Base-by-base conservation (phyloP, 805 yeast species). In the Blastobotrys attinorum region DNA sequence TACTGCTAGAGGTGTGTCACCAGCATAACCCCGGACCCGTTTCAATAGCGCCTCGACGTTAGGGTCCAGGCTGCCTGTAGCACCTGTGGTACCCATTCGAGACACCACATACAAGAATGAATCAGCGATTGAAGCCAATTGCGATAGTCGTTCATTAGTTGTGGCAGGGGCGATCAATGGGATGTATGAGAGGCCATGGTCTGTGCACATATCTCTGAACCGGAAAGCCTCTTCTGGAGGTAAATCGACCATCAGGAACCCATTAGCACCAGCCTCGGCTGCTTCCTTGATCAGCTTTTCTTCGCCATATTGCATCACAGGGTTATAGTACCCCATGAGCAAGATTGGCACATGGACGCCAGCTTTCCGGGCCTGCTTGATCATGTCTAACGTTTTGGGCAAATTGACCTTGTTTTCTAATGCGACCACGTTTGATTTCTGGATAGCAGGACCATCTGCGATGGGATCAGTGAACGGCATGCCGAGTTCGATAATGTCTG, bases 361-460 rank as follows among this genome's bases (percentile, higher is more conserved):
- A 27, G 71, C 75, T 3, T 65, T 67, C 67, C 99, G 77, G 25
- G 97, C 97, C 53, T 75, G 60, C 46, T 69, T 65, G 21, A 92
- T 85, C 37, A 86, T 60, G 13, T 83, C 88, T 47, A 92, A 66
- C 51, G 87, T 79, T 57, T 72, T 70, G 5, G 68, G 61, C 50
- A 87, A 79, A 23, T 87, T 81, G 47, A 88, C 76, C 11, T 95
- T 95, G 56, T 92, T 90, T 21, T 76, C 72, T 50, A 92, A 72
- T 16, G 98, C 92, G n/a, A 64, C 46, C 43, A 58, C 52, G 67
- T 89, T 89, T 31, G 97, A 87, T 27, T 70, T 79, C 68, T 92
- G 98, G 57, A 92, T 92, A 15, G 95, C 86, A 32, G 97, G 95
- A 39, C 99, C 99, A 64, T 92, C 99, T 27, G 97, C 99, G 62